Base-by-base conservation (phyloP, 495 filamentous ascomycete species). In the Xanthoparmelia taractica region DNA sequence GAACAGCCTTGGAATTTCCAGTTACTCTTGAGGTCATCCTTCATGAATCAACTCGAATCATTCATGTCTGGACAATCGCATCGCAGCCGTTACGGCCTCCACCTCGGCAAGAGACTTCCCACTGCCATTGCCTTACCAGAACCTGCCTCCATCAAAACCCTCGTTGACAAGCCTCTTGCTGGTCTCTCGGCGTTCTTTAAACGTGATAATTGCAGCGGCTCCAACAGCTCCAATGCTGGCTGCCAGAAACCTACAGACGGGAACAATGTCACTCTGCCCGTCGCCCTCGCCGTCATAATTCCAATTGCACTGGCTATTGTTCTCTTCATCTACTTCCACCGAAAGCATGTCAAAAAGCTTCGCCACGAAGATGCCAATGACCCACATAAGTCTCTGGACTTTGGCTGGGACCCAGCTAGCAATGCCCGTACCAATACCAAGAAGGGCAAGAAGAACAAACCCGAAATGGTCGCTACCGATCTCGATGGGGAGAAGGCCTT, bases 361-460 rank as follows among this genome's bases (percentile, higher is more conserved):
- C 79, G 80, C 64, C 76, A 77, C 47, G 94, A 98, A 77, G 94
- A 98, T 73, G 79, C 80, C 37, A 84, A 89, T 64, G 93, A 97
- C 71, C 88, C 90, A 67, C 89, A 95, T 73, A 95, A 87, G 70
- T 96, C 91, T 3, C 82, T 97, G 70, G 94, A 98, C 73, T 98
- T 97, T 72, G 94, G 94, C 36, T 74, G 96, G 73, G 79, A 78
- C 23, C 65, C 72, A 43, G 47, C 70, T 36, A 64, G 43, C 34
- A 63, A 55, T 40, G 47, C 48, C 23, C 48, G 48, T 17, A 13
- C 25, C 25, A 31, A 29, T 18, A 12, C 70, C 27, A 60, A 65
- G 18, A 67, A 66, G 33, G 66, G 73, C 64, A 65, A 69, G 13
- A 77, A 80, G 64, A 79, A 83, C 55, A 63, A 70, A 25, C 67